Evolutionary conservation across 345 rosid species (phyloP).

Genomic region (Eucalyptus pauciflora): DNA sequence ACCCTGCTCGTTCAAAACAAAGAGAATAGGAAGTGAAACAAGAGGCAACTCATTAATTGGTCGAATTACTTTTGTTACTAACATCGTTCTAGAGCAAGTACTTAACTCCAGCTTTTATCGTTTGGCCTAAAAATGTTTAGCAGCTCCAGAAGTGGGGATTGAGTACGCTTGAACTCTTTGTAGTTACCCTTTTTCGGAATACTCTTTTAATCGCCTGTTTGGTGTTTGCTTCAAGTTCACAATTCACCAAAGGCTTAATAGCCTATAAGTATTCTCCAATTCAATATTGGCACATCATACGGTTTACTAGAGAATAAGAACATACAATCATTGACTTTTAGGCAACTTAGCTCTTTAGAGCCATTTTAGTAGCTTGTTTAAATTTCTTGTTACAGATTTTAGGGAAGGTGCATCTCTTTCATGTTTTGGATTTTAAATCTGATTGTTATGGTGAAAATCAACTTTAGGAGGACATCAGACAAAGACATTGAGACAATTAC

Average conservation of each 20-base stretch:
- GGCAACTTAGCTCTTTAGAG: background rate
- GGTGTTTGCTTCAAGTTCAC: background rate
- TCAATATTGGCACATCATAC: background rate
- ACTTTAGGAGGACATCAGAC: constrained; percentile 30
- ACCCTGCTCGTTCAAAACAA: background rate
- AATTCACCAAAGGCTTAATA: background rate
- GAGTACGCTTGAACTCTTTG: background rate
- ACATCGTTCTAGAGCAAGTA: background rate
- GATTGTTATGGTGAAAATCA: background rate
- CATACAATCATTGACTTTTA: background rate
- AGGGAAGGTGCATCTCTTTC: background rate
- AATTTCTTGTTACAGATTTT: background rate
- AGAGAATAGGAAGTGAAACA: background rate
- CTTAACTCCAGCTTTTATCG: background rate
- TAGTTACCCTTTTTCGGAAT: background rate
- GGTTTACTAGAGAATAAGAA: background rate
- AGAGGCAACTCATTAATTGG: background rate
- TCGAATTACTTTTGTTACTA: background rate
- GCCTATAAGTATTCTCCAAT: background rate
- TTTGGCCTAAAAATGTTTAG: background rate
- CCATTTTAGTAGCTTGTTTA: background rate
- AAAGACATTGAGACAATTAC: constrained; percentile 66
- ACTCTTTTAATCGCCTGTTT: background rate
- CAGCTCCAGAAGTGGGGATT: background rate
- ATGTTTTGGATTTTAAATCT: background rate